These are phyloP conservation scores for Ruellia speciosa DNA, from an alignment of 305 asterid genomes.

Conservation along the genomic window DNA sequence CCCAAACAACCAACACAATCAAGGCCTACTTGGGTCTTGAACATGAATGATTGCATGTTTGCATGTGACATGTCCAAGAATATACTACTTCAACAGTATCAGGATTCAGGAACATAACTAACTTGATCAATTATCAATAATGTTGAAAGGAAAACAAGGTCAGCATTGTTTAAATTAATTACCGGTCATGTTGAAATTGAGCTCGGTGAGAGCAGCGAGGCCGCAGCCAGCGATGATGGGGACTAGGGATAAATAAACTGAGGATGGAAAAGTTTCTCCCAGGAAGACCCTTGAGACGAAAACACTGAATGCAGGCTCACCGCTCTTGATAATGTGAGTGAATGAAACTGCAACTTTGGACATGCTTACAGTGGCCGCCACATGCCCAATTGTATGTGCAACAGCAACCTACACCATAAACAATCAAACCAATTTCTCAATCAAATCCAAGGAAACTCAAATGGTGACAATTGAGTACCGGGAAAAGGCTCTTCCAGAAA, in stretches of 20 bases:
- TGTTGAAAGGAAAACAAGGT: not conserved
- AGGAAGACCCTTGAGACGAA: slow-evolving; percentile 68
- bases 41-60: too few relatives aligned
- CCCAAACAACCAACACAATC: not conserved
- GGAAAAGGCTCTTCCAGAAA: slow-evolving; percentile 80
- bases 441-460: slow-evolving; percentile 18
- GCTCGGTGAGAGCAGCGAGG: slow-evolving; percentile 81
- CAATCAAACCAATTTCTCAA: slow-evolving; percentile 14
- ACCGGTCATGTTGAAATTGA: slow-evolving; percentile 94
- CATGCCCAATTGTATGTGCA: slow-evolving; percentile 94
- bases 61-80: too few relatives aligned
- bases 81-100: too few relatives aligned
- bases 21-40: too few relatives aligned
- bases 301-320: slow-evolving; percentile 91
- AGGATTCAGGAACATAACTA: too few relatives aligned
- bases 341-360: slow-evolving; percentile 96
- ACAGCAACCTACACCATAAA: slow-evolving; percentile 58
- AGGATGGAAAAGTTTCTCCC: slow-evolving; percentile 74
- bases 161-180: too few relatives aligned
- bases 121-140: too few relatives aligned
- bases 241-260: slow-evolving; percentile 68
- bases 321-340: slow-evolving; percentile 90
- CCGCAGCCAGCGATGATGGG: slow-evolving; percentile 93
- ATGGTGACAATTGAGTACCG: slow-evolving; percentile 25
- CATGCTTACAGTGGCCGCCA: slow-evolving; percentile 95